Conservation (phyloP, 345 rosid genomes). For the Populus alba region DNA sequence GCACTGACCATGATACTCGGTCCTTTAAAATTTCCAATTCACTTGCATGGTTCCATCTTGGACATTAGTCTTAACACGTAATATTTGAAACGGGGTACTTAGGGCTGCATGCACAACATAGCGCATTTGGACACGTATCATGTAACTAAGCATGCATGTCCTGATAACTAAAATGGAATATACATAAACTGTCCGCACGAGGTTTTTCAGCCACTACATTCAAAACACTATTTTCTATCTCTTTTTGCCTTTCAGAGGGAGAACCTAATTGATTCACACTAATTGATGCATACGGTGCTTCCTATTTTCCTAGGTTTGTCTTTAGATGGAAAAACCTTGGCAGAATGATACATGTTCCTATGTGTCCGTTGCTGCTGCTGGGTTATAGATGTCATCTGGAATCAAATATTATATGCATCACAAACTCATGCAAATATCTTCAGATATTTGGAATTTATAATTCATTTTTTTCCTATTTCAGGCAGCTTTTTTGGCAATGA, state of each 20-base stretch:
- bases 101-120: background rate
- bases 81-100: background rate
- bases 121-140: background rate
- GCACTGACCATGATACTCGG: background rate
- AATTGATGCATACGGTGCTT: background rate
- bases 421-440: background rate
- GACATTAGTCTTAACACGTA: background rate
- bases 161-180: background rate
- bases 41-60: background rate
- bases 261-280: conserved; percentile 4
- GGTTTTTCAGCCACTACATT: background rate
- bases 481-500: conserved; percentile 96
- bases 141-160: background rate
- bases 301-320: background rate
- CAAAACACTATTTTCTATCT: no score
- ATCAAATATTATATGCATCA: background rate
- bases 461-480: conserved; percentile 26
- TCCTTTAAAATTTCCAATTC: background rate
- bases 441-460: background rate
- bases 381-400: background rate
- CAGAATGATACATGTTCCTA: background rate
- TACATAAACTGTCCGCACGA: background rate
- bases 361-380: background rate
- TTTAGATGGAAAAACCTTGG: background rate
- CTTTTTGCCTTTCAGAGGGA: background rate